Percentiles rank a stretch among this genome's conserved stretches.
phyloP scores from a whole-genome alignment of 1,139 yeast species.

The Candida frijolesensis region DNA sequence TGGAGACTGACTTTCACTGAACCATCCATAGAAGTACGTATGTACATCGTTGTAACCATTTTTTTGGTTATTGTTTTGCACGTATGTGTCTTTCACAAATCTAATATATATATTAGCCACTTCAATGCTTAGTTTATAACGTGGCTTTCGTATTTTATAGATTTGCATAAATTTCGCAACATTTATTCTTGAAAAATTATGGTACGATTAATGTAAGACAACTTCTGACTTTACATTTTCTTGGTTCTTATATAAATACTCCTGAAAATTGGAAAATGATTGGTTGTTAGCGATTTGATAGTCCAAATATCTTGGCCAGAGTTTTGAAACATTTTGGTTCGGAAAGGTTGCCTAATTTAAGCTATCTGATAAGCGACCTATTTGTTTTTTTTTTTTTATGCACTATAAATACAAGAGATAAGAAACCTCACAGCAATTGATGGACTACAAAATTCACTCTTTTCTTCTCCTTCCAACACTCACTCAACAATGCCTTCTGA shows the following conservation, averaged over 20 bases:
- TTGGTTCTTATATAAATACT: too few relatives aligned
- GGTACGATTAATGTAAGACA: neutral
- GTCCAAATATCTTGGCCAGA: neutral
- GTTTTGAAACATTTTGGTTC: neutral
- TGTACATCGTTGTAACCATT: too few relatives aligned
- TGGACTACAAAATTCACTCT: neutral
- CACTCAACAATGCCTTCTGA: slow-evolving; percentile 6
- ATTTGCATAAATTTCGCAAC: neutral
- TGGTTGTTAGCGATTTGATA: neutral
- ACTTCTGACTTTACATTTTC: neutral
- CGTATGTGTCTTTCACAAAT: too few relatives aligned
- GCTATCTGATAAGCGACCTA: neutral
- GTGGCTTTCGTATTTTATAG: neutral
- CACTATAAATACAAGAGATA: neutral
- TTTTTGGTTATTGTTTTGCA: too few relatives aligned
- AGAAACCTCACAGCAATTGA: neutral
- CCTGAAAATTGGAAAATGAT: neutral
- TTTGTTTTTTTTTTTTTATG: neutral
- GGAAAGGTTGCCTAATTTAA: neutral
- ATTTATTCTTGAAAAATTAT: neutral
- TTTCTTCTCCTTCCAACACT: neutral
- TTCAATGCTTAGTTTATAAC: neutral
- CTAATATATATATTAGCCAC: too few relatives aligned
- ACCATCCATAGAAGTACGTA: too few relatives aligned
- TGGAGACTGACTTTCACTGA: too few relatives aligned